Conservation (phyloP, 768 basidiomycete genomes). For the Pleurotus giganteus region DNA sequence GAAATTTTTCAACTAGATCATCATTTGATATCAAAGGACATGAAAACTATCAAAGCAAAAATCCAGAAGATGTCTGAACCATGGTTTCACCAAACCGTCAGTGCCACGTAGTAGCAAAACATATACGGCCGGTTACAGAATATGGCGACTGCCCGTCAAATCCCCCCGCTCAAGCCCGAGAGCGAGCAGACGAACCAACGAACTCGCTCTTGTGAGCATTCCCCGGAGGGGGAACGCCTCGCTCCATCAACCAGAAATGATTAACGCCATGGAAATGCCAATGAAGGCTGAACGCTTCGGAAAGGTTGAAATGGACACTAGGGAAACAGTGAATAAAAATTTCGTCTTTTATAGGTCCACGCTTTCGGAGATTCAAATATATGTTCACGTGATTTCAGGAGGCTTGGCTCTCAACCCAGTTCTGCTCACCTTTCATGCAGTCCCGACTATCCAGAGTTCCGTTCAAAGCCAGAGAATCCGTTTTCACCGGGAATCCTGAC, state of each 20-base stretch:
- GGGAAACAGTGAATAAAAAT: slow-evolving; percentile 24
- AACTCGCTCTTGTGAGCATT: slow-evolving; percentile 39
- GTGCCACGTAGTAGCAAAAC: slow-evolving; percentile 70
- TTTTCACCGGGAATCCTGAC: slow-evolving; percentile 68
- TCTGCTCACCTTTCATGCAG: slow-evolving; percentile 26
- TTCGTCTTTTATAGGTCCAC: slow-evolving; percentile 21
- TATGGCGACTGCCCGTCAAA: slow-evolving; percentile 61
- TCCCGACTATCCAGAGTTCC: slow-evolving; percentile 51
- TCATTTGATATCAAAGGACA: too few species aligned
- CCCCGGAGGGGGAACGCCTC: slow-evolving; percentile 43
- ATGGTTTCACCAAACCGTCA: slow-evolving; percentile 87
- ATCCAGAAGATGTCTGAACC: slow-evolving; percentile 51
- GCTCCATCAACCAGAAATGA: slow-evolving; percentile 76
- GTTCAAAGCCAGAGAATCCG: slow-evolving; percentile 62
- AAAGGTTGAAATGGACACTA: slow-evolving; percentile 68
- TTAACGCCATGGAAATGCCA: slow-evolving; percentile 53
- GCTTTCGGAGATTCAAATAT: slow-evolving; percentile 27
- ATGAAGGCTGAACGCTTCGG: slow-evolving; percentile 56
- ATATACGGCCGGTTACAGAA: slow-evolving; percentile 78
- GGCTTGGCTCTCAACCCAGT: not conserved
- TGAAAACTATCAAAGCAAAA: slow-evolving; percentile 1
- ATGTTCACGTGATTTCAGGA: not conserved
- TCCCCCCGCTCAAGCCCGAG: slow-evolving; percentile 39
- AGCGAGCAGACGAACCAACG: slow-evolving; percentile 30
- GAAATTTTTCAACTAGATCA: too few species aligned